Conservation (phyloP, 2,329 filamentous ascomycete species). For the Purpureocillium lavendulum region DNA sequence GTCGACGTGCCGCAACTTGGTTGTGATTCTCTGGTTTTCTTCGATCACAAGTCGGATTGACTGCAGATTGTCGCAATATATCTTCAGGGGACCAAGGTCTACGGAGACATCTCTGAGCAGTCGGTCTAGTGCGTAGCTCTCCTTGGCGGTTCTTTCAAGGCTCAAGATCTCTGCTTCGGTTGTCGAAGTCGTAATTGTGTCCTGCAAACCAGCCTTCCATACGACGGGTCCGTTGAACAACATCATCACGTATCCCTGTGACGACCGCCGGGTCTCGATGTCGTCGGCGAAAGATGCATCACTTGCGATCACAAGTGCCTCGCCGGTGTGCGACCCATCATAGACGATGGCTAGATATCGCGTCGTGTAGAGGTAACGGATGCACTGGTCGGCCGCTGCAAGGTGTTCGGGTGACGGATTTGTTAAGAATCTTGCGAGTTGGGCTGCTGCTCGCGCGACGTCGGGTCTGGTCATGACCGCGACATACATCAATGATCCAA, state of each 20-base stretch:
- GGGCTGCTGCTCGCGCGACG: background rate
- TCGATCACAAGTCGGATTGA: slow-evolving; percentile 1
- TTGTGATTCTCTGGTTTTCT: slow-evolving; percentile 1
- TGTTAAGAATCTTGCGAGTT: background rate
- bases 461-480: background rate
- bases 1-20: slow-evolving; percentile 3
- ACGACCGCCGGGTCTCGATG: background rate
- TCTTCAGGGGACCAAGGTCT: background rate
- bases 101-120: background rate
- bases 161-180: too few relatives aligned
- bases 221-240: background rate
- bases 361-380: background rate
- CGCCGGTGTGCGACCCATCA: background rate
- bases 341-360: background rate
- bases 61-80: slow-evolving; percentile 1
- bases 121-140: background rate
- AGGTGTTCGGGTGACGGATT: background rate
- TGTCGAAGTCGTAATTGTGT: background rate
- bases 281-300: slow-evolving; percentile 2
- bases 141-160: background rate
- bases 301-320: background rate
- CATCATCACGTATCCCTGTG: background rate
- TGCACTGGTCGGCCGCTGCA: background rate
- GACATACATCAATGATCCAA: too few relatives aligned
- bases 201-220: background rate